These are phyloP conservation scores for Backusella parvicylindrica DNA, from an alignment of 192 early-diverging fungal genomes.

Conservation along the genomic window DNA sequence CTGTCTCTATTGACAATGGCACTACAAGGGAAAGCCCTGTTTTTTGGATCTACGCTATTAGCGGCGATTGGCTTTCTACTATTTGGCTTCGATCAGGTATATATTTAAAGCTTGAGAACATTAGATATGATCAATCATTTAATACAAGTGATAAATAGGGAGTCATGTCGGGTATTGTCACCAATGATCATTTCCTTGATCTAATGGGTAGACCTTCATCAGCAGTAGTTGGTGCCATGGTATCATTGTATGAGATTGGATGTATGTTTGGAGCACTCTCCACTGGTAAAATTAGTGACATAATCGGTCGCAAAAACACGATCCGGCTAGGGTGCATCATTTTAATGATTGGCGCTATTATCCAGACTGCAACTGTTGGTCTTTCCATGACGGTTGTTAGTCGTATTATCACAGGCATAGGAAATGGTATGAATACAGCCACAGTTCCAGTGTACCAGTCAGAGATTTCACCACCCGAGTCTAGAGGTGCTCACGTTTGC, in stretches of 20 bases:
- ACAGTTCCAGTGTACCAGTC: slow-evolving; percentile 51
- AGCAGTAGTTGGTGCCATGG: slow-evolving; percentile 49
- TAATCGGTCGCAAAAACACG: slow-evolving; percentile 41
- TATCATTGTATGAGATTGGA: slow-evolving; percentile 30
- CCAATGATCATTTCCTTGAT: slow-evolving; percentile 14
- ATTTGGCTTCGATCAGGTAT: slow-evolving; percentile 28
- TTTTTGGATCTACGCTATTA: slow-evolving; percentile 46
- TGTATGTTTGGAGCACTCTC: slow-evolving; percentile 25
- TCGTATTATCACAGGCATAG: slow-evolving; percentile 49
- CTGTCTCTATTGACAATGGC: neutral
- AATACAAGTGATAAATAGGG: neutral
- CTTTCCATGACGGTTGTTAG: slow-evolving; percentile 47
- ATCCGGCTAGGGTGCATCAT: slow-evolving; percentile 46
- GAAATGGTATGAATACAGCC: slow-evolving; percentile 49
- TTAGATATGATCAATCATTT: neutral
- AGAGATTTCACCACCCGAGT: slow-evolving; percentile 50
- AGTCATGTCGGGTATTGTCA: slow-evolving; percentile 24
- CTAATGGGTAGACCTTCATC: slow-evolving; percentile 7
- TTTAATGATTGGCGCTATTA: slow-evolving; percentile 46
- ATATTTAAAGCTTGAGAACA: neutral
- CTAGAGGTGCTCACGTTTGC: slow-evolving; percentile 48
- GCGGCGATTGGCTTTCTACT: slow-evolving; percentile 19
- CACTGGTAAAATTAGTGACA: slow-evolving; percentile 48
- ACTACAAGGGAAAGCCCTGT: slow-evolving; percentile 42
- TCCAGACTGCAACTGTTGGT: slow-evolving; percentile 45